Conservation (phyloP, 768 basidiomycete genomes). For the Mycena latifolia region DNA sequence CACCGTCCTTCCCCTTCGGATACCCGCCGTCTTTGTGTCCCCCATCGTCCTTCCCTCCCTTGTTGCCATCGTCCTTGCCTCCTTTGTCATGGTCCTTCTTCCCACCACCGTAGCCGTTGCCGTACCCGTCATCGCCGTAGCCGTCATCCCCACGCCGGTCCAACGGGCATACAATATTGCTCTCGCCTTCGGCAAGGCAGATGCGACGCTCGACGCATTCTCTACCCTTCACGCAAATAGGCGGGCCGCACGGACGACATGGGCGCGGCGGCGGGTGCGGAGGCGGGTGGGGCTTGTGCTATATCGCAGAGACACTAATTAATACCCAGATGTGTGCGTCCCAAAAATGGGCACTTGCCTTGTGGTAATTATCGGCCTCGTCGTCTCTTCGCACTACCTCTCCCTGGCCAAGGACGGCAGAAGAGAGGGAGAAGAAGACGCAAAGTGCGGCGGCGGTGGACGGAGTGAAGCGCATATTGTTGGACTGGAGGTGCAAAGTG, state of each 20-base stretch:
- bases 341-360: background rate
- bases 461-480: constrained; percentile 3
- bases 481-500: background rate
- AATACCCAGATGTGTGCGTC: too few species aligned
- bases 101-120: background rate
- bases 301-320: background rate
- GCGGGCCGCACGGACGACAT: constrained; percentile 3
- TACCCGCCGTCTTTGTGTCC: too few species aligned
- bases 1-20: too few species aligned
- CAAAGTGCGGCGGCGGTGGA: background rate
- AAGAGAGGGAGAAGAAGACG: constrained; percentile 6
- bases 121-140: background rate
- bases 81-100: background rate
- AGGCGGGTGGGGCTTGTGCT: background rate
- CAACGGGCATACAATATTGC: background rate
- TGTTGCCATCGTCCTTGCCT: background rate
- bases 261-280: background rate
- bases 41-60: background rate
- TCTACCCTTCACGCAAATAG: constrained; percentile 11
- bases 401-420: background rate
- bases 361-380: background rate
- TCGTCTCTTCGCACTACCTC: background rate
- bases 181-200: background rate
- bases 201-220: background rate
- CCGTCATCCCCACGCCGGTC: background rate